Evolutionary conservation across 1,139 yeast species (phyloP), one percentile per base, ranked within the genome.

Genomic region (Magnusiomyces suaveolens): DNA sequence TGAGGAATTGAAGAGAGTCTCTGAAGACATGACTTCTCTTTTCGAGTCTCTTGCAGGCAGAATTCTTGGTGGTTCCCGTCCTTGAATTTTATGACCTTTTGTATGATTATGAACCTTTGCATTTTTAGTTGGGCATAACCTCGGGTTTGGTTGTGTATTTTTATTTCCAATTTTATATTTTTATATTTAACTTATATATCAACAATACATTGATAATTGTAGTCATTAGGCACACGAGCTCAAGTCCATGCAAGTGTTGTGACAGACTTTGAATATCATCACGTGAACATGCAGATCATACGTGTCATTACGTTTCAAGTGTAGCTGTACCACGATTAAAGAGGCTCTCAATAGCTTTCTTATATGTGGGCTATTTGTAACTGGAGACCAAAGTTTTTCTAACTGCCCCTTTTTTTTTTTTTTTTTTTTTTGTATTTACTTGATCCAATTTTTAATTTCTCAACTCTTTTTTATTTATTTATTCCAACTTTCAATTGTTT

Each of bases 1-100:
- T 44, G 57, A 60, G 29, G 62, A 61, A 48, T 51, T 65, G 41
- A 58, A 62, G 54, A 56, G 57, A 32, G 56, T 61, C 43, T 58
- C 59, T 49, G 57, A 59, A 29, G 62, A 62, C 50, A 54, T 63
- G 33, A 60, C 59, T 50, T 53, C 54, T 43, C 50, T 62, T 49
- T 50, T 64, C 52, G 66, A 62, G n/a, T 55, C 56, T 41, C 47
- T 64, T 52, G 58, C 58, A 41, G 51, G 49, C 48, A 52, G 52
- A 14, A 20, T 53, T 25, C 43, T 47, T 16, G 20, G 21, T 18
- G 50, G 50, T 29, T 29, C 33, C n/a, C n/a, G n/a, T n/a, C n/a
- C n/a, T n/a, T n/a, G n/a, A n/a, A n/a, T n/a, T n/a, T n/a, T n/a
- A n/a, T n/a, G n/a, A n/a, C n/a, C n/a, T n/a, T n/a, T n/a, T n/a